Percentiles rank a stretch among this genome's conserved stretches.
Evolutionary conservation across 306 rosid genomes (phyloP).

Genomic region (Abrus precatorius): DNA sequence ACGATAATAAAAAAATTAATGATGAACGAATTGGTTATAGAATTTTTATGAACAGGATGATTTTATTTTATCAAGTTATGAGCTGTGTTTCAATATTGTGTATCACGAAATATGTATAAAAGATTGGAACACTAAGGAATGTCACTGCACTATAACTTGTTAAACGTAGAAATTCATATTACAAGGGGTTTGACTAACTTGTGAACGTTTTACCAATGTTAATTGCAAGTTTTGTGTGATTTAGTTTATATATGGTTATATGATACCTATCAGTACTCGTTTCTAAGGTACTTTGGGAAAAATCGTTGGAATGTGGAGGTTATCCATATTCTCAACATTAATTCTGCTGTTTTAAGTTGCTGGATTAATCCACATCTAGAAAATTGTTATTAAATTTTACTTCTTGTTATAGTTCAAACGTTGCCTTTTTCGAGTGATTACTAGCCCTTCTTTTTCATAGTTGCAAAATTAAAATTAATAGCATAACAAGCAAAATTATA

Average conservation of each 20-base stretch:
- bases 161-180: background rate
- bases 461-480: background rate
- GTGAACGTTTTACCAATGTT: background rate
- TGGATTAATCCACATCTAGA: background rate
- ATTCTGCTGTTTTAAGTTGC: background rate
- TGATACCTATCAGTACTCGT: background rate
- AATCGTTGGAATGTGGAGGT: background rate
- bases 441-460: background rate
- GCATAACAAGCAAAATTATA: constrained; percentile 1
- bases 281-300: background rate
- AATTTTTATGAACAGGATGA: no score
- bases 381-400: background rate
- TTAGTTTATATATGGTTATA: background rate
- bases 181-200: background rate
- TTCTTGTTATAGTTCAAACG: background rate
- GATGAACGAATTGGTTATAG: no score
- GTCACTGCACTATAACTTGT: background rate
- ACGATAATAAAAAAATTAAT: no score
- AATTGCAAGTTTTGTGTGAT: background rate
- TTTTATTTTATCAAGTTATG: no score
- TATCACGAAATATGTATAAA: no score
- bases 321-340: constrained; percentile 7
- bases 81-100: no score
- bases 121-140: no score
- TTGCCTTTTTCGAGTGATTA: background rate